phyloP scores from a whole-genome alignment of 805 yeast genomes.

The Huiozyma sinensis region DNA sequence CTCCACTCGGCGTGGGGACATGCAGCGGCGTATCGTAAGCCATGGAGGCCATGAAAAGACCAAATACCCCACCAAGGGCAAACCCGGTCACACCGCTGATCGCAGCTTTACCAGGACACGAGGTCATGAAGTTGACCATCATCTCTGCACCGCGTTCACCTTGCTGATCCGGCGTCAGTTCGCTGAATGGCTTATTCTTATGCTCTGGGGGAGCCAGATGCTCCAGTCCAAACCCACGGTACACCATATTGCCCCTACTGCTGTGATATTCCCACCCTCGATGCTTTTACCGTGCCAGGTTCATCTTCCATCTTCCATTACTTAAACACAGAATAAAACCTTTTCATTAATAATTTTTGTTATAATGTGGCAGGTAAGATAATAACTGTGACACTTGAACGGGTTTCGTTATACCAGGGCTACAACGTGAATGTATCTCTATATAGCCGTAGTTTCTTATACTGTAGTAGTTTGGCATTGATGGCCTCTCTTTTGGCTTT shows the following conservation, averaged over 20 bases:
- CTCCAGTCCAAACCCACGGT: constrained; percentile 34
- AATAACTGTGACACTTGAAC: background rate
- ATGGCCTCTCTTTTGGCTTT: constrained; percentile 12
- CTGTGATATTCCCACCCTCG: background rate
- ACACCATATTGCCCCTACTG: constrained; percentile 23
- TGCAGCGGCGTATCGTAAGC: constrained; percentile 34
- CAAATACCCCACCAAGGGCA: constrained; percentile 90
- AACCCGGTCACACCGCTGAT: constrained; percentile 92
- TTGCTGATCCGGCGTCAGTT: constrained; percentile 86
- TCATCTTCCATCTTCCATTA: too few relatives aligned
- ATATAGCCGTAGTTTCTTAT: constrained; percentile 16
- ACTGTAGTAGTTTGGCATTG: constrained; percentile 15
- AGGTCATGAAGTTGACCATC: constrained; percentile 75
- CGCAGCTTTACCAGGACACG: constrained; percentile 90
- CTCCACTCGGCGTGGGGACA: constrained; percentile 20
- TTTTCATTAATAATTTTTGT: too few relatives aligned
- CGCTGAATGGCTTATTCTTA: constrained; percentile 40
- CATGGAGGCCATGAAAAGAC: constrained; percentile 78
- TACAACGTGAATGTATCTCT: constrained; percentile 21
- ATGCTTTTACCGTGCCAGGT: too few relatives aligned
- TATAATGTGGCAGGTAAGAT: too few relatives aligned
- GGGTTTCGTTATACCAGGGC: background rate
- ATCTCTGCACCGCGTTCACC: constrained; percentile 81
- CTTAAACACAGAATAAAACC: too few relatives aligned
- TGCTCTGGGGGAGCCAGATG: constrained; percentile 30